These are phyloP conservation scores for Monilinia fructigena DNA, from an alignment of 2,329 filamentous ascomycete species.

Conservation along the genomic window DNA sequence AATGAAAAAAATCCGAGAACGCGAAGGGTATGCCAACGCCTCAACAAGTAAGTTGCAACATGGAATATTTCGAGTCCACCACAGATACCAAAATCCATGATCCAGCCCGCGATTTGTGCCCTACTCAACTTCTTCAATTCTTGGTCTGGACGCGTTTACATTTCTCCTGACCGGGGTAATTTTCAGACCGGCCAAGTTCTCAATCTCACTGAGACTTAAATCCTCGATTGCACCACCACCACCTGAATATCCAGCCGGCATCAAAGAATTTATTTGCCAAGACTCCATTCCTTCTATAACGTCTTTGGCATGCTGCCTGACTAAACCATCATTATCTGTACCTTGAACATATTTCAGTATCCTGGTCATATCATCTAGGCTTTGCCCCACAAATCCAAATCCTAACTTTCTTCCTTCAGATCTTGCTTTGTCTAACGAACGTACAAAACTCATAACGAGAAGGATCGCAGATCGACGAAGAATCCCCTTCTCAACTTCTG, in stretches of 20 bases:
- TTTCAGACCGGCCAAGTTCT: constrained; percentile 47
- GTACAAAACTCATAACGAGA: constrained; percentile 60
- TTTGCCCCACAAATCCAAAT: constrained; percentile 55
- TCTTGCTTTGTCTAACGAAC: constrained; percentile 55
- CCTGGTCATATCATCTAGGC: constrained; percentile 59
- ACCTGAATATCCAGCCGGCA: constrained; percentile 26
- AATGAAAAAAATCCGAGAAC: no score
- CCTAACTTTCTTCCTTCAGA: constrained; percentile 48
- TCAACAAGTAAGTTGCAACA: background rate
- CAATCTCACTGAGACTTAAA: constrained; percentile 34
- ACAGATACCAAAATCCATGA: background rate
- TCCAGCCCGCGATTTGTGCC: background rate
- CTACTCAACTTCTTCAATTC: constrained; percentile 63
- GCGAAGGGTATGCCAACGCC: background rate
- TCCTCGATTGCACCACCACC: background rate
- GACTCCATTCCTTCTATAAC: constrained; percentile 66
- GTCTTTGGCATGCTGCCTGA: constrained; percentile 63
- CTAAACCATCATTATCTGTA: constrained; percentile 67
- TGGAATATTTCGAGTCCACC: background rate
- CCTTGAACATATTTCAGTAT: constrained; percentile 62
- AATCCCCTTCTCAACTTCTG: constrained; percentile 59
- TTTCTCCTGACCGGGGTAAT: constrained; percentile 40
- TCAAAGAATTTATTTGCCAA: constrained; percentile 54
- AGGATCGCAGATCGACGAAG: constrained; percentile 65
- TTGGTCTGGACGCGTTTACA: constrained; percentile 39